phyloP scores from a whole-genome alignment of 2,329 filamentous ascomycete species.

The Talaromyces marneffei region DNA sequence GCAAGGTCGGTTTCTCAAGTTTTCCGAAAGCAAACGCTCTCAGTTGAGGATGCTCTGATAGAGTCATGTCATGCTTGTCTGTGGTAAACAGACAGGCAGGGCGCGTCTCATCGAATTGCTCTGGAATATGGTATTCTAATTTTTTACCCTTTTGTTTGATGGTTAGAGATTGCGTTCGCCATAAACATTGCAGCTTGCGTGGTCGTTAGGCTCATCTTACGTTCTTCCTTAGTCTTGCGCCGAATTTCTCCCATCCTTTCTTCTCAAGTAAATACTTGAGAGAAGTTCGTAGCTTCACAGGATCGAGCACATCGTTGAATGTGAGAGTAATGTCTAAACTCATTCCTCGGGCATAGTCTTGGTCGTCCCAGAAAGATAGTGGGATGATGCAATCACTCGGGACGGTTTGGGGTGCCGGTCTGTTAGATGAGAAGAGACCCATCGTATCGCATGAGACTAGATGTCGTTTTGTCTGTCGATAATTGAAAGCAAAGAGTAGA shows the following conservation, averaged over 20 bases:
- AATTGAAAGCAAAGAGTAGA: no score
- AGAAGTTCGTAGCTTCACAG: constrained; percentile 32
- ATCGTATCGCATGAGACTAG: background rate
- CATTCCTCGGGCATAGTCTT: background rate
- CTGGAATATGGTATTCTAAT: constrained; percentile 42
- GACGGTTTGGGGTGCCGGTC: background rate
- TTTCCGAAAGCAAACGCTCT: constrained; percentile 32
- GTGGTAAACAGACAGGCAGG: constrained; percentile 42
- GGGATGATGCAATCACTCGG: constrained; percentile 11
- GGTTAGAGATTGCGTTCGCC: background rate
- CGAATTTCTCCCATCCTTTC: constrained; percentile 45
- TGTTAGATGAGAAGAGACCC: constrained; percentile 7
- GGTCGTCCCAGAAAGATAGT: constrained; percentile 8
- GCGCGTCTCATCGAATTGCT: constrained; percentile 29
- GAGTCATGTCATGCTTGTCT: constrained; percentile 28
- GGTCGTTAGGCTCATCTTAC: constrained; percentile 23
- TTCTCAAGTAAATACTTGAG: constrained; percentile 37
- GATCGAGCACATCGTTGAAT: constrained; percentile 46
- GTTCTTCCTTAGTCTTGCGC: constrained; percentile 40
- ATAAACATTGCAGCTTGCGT: background rate
- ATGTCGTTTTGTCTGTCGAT: background rate
- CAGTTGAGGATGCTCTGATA: constrained; percentile 41
- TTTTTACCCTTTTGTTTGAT: constrained; percentile 16
- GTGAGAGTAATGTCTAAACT: constrained; percentile 26
- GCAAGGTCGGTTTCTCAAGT: constrained; percentile 22